A percentile compares a stretch with the other conserved stretches of the same genome.
These are phyloP conservation scores for Plasmodium inui DNA, from an alignment of 169 alveolate species.

Conservation along the genomic window DNA sequence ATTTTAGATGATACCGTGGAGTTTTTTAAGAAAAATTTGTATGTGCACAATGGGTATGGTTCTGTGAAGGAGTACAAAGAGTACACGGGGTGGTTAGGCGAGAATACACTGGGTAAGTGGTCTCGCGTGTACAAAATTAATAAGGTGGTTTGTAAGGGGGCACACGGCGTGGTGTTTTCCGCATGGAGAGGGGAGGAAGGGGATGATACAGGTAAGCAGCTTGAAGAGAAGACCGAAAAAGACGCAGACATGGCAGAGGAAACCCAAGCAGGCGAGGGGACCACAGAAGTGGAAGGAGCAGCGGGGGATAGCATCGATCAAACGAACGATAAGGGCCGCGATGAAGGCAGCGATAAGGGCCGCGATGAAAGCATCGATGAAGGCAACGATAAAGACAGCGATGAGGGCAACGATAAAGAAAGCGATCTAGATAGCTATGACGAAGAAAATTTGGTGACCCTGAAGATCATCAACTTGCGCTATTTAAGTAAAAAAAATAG, in stretches of 20 bases:
- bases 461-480: slow-evolving; percentile 27
- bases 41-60: slow-evolving; percentile 65
- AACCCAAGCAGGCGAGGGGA: neutral
- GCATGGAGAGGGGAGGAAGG: slow-evolving; percentile 43
- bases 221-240: neutral
- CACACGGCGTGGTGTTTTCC: slow-evolving; percentile 60
- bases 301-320: neutral
- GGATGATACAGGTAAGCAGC: neutral
- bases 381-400: neutral
- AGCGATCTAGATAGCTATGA: slow-evolving; percentile 18
- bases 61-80: slow-evolving; percentile 13
- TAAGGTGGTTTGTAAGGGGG: slow-evolving; percentile 55
- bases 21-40: slow-evolving; percentile 29
- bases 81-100: slow-evolving; percentile 9
- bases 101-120: slow-evolving; percentile 36
- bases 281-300: neutral
- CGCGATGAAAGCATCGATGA: neutral
- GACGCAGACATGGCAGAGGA: neutral
- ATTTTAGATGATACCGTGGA: slow-evolving; percentile 29
- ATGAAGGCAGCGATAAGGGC: neutral
- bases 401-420: neutral
- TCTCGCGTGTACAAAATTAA: slow-evolving; percentile 57
- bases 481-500: slow-evolving; percentile 41
- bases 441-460: slow-evolving; percentile 41
- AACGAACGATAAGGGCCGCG: neutral